These are phyloP conservation scores for Mediolabrus comicus DNA, from an alignment of 108 stramenopile genomes.

Conservation along the genomic window DNA sequence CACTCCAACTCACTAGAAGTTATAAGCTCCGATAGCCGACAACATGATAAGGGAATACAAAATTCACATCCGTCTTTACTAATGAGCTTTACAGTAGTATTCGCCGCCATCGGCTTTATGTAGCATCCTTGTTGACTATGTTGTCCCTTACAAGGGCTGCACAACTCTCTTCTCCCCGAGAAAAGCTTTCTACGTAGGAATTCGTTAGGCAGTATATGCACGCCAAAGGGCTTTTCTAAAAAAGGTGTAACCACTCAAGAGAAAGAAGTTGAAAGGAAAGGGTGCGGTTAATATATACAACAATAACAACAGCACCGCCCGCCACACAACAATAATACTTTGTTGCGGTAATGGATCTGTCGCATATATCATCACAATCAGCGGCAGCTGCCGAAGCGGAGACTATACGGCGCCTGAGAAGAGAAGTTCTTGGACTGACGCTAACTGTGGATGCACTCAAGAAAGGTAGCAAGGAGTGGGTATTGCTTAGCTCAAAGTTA, in stretches of 20 bases:
- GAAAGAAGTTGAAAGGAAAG: too few species aligned
- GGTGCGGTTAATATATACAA: too few species aligned
- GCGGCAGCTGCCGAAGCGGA: conserved; percentile 14
- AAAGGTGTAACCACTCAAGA: too few species aligned
- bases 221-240: too few species aligned
- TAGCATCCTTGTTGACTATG: too few species aligned
- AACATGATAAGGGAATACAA: not conserved
- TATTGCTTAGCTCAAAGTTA: conserved; percentile 4
- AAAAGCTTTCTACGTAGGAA: too few species aligned
- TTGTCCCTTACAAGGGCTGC: too few species aligned
- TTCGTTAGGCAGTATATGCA: too few species aligned
- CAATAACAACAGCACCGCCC: too few species aligned
- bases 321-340: too few species aligned
- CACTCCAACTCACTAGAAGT: conserved; percentile 10
- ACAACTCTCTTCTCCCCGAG: too few species aligned
- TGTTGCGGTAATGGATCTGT: not conserved
- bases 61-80: not conserved
- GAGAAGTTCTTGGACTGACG: conserved; percentile 12
- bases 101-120: too few species aligned
- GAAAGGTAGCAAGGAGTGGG: conserved; percentile 20
- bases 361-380: conserved; percentile 8
- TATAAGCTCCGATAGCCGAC: conserved; percentile 6
- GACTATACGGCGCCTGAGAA: conserved; percentile 10
- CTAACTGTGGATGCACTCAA: conserved; percentile 6
- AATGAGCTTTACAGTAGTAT: conserved; percentile 1